These are phyloP conservation scores for Heliamphora exappendiculata DNA, from an alignment of 148 eudicot genomes.

Conservation along the genomic window DNA sequence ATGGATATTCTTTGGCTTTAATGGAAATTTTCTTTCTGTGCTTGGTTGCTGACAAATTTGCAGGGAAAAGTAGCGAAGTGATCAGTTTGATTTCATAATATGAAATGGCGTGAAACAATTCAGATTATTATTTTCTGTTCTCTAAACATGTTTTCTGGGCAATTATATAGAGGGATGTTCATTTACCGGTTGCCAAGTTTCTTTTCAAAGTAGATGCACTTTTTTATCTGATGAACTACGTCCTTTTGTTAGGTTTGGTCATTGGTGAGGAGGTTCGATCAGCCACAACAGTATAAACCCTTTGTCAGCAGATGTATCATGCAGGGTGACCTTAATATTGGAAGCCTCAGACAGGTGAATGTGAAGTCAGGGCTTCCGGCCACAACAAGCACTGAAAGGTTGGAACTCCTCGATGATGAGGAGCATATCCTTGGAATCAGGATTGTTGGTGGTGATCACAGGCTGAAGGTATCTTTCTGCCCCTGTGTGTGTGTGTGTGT, in stretches of 20 bases:
- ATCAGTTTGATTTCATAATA: neutral
- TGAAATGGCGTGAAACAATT: neutral
- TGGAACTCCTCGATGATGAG: constrained; percentile 53
- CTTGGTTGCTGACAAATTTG: neutral
- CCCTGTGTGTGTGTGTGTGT: too few species aligned
- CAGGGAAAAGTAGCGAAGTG: neutral
- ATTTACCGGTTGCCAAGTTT: neutral
- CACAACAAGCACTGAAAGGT: constrained; percentile 57
- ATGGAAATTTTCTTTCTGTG: neutral
- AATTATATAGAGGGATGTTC: neutral
- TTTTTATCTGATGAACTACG: neutral
- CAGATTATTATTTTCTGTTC: neutral
- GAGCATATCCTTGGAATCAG: constrained; percentile 51
- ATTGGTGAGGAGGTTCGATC: constrained; percentile 59
- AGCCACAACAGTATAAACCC: constrained; percentile 65
- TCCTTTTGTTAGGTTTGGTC: constrained; percentile 48
- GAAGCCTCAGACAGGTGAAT: constrained; percentile 60
- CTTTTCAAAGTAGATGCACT: neutral
- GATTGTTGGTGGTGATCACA: constrained; percentile 61
- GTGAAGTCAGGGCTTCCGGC: constrained; percentile 67
- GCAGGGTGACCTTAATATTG: constrained; percentile 50
- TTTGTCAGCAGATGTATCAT: constrained; percentile 50
- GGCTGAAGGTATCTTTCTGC: constrained; percentile 33
- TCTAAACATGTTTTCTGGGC: neutral
- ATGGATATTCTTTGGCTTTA: neutral